These are phyloP conservation scores for Colletotrichum limetticola DNA, from an alignment of 2,329 filamentous ascomycete genomes.

Conservation along the genomic window DNA sequence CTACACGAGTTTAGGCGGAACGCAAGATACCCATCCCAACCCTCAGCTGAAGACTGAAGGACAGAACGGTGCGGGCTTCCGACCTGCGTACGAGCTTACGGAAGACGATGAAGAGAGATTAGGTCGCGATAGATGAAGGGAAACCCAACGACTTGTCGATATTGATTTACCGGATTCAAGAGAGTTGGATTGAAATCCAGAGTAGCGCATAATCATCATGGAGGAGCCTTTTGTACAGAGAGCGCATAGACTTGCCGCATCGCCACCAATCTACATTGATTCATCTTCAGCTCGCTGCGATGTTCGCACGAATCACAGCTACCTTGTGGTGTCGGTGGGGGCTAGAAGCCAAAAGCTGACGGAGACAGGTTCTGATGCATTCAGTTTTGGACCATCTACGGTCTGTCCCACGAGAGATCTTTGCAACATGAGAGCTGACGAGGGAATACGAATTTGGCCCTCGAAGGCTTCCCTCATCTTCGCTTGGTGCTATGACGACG, in stretches of 20 bases:
- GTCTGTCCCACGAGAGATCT: neutral
- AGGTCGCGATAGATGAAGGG: conserved; percentile 69
- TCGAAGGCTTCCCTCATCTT: neutral
- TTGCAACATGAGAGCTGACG: neutral
- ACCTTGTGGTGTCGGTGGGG: neutral
- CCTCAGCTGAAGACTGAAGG: conserved; percentile 69
- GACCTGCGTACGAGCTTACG: conserved; percentile 80
- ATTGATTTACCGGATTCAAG: neutral
- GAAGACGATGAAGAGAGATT: conserved; percentile 83
- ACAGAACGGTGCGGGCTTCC: conserved; percentile 57
- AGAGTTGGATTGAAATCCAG: neutral
- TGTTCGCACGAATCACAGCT: neutral
- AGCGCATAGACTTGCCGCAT: conserved; percentile 18
- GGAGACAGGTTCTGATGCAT: neutral
- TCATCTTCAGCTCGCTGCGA: neutral
- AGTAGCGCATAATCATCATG: neutral
- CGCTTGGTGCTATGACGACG: neutral
- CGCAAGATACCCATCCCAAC: conserved; percentile 89
- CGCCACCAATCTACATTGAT: neutral
- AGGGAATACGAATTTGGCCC: neutral
- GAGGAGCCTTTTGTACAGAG: conserved; percentile 20
- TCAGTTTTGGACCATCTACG: neutral
- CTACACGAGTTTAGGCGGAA: conserved; percentile 93
- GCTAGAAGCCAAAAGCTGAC: neutral
- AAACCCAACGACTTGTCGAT: neutral